phyloP scores from a whole-genome alignment of 2,329 filamentous ascomycete species.

The Malbranchea cinnamomea region DNA sequence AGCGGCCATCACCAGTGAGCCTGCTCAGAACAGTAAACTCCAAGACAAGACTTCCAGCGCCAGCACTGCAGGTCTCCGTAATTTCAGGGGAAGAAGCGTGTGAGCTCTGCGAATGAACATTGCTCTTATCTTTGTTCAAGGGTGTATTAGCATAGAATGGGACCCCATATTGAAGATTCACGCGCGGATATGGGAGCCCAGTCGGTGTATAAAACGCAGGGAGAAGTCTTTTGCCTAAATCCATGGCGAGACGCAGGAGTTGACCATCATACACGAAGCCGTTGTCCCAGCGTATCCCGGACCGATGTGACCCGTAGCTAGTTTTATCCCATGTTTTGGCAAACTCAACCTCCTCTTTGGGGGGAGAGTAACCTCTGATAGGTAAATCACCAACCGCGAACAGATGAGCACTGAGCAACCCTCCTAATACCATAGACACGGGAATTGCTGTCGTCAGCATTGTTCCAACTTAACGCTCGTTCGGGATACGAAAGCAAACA shows the following conservation, averaged over 20 bases:
- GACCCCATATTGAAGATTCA: conserved; percentile 80
- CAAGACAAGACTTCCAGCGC: conserved; percentile 85
- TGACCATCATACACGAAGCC: conserved; percentile 79
- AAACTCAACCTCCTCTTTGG: conserved; percentile 20
- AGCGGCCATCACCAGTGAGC: conserved; percentile 71
- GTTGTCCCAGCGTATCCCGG: conserved; percentile 54
- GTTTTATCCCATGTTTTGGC: conserved; percentile 29
- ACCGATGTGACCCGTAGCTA: conserved; percentile 9
- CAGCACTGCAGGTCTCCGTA: conserved; percentile 92
- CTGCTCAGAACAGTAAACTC: conserved; percentile 87
- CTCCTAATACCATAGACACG: conserved; percentile 42
- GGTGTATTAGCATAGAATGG: conserved; percentile 86
- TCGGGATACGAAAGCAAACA: neutral
- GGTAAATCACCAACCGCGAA: conserved; percentile 86
- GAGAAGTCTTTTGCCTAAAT: conserved; percentile 68
- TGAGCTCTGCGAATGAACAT: conserved; percentile 6
- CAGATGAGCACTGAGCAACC: conserved; percentile 78
- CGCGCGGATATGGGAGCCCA: conserved; percentile 83
- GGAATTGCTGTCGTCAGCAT: neutral
- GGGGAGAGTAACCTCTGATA: conserved; percentile 59
- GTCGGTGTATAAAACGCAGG: conserved; percentile 87
- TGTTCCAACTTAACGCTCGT: neutral
- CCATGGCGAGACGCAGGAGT: conserved; percentile 71
- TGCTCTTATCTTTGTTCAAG: conserved; percentile 37
- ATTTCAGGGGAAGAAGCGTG: conserved; percentile 45